A percentile compares a stretch with the other conserved stretches of the same genome.
These are phyloP conservation scores for Penicillium griseofulvum DNA, from an alignment of 2,329 filamentous ascomycete species.

Conservation along the genomic window DNA sequence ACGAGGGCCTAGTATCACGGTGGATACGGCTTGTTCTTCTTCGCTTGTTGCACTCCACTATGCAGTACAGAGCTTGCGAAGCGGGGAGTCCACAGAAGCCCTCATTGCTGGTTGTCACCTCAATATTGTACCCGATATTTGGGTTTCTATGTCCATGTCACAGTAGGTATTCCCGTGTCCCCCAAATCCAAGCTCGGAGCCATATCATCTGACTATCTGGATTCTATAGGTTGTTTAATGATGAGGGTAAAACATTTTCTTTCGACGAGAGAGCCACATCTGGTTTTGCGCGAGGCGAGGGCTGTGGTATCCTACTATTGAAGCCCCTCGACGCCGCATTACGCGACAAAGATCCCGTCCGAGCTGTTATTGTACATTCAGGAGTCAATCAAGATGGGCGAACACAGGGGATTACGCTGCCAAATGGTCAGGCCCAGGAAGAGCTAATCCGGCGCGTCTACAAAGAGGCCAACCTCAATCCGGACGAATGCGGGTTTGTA, in stretches of 20 bases:
- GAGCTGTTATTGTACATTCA: slow-evolving; percentile 36
- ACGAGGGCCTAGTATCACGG: slow-evolving; percentile 28
- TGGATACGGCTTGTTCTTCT: slow-evolving; percentile 32
- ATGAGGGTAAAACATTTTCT: slow-evolving; percentile 27
- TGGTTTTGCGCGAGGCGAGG: slow-evolving; percentile 38
- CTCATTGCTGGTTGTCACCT: slow-evolving; percentile 27
- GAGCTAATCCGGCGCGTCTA: slow-evolving; percentile 40
- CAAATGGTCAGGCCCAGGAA: slow-evolving; percentile 38
- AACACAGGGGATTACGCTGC: slow-evolving; percentile 44
- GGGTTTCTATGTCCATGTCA: slow-evolving; percentile 27
- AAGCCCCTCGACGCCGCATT: slow-evolving; percentile 36
- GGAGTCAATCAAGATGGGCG: slow-evolving; percentile 35
- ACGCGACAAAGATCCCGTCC: slow-evolving; percentile 35
- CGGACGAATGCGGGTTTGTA: slow-evolving; percentile 27
- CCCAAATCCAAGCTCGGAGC: not conserved
- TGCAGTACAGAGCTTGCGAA: slow-evolving; percentile 26
- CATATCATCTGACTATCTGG: not conserved
- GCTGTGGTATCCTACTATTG: slow-evolving; percentile 32
- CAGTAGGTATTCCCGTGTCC: slow-evolving; percentile 15
- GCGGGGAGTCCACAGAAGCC: slow-evolving; percentile 24
- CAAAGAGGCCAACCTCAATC: slow-evolving; percentile 32
- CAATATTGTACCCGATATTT: slow-evolving; percentile 27
- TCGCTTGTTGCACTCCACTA: slow-evolving; percentile 28
- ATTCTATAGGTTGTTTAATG: slow-evolving; percentile 21
- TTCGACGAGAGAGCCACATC: slow-evolving; percentile 29